Evolutionary conservation across 1,139 yeast genomes (phyloP), one percentile per base, ranked within the genome.

Genomic region (Geotrichum phurueaensis): DNA sequence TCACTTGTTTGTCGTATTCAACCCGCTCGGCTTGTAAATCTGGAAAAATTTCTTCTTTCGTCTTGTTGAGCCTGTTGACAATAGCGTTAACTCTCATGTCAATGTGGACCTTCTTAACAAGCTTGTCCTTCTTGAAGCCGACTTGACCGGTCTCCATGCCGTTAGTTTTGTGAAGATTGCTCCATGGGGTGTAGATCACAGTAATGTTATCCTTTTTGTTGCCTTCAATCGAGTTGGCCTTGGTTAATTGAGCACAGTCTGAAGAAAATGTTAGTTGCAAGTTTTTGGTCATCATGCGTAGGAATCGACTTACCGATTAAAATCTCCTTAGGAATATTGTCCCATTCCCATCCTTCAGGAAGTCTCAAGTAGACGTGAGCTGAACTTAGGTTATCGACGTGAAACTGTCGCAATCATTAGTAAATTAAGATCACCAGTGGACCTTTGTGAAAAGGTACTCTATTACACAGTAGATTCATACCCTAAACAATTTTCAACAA

Each of bases 111-210:
- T 84, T 79, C 65, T 78, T 82, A 39, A 87, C 86, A 58, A 75
- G 74, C 3, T 79, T 79, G 60, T 85, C 84, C 67, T 80, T 79
- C 54, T 81, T 78, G 72, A 88, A 89, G 0, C 89, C 83, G 3
- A 89, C 96, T 54, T 91, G 90, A 3, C 96, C 96, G n/a, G 82
- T 82, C 57, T 84, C 91, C 96, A 88, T 89, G 50, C 83, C 81
- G 4, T 87, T 87, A 60, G 84, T 85, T 65, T 88, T 86, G 57
- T 81, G 80, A 60, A 89, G 76, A 70, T 89, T 89, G 53, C 81
- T 80, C 79, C 90, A 89, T 0, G 95, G 91, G 0, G 96, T 89
- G 68, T 85, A 85, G 58, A 89, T 82, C 18, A 89, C 81, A 0
- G 87, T 84, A 61, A 88, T 78, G 68, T 86, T 86, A 69, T 85